These are phyloP conservation scores for Tuber melanosporum DNA, from an alignment of 495 filamentous ascomycete genomes.

Conservation along the genomic window DNA sequence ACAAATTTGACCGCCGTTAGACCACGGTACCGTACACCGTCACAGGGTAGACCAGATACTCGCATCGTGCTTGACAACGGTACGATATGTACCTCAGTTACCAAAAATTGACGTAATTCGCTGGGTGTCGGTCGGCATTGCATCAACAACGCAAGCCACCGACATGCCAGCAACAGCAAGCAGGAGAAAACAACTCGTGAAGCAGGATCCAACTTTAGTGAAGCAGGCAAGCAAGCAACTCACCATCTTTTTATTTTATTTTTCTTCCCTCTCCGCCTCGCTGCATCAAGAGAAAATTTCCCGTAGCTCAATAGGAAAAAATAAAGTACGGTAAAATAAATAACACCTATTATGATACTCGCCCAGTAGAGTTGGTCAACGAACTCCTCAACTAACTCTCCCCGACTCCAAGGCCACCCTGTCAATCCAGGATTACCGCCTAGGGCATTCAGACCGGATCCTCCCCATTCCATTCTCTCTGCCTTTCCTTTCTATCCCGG, in stretches of 20 bases:
- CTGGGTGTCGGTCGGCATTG: background rate
- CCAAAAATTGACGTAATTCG: constrained; percentile 3
- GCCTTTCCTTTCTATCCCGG: background rate
- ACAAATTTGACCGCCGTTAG: background rate
- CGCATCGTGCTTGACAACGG: background rate
- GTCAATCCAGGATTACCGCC: background rate
- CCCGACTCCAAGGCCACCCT: constrained; percentile 1
- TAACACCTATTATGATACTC: background rate
- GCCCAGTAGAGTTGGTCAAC: background rate
- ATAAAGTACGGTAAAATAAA: background rate
- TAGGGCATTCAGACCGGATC: constrained; percentile 1
- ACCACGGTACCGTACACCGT: background rate
- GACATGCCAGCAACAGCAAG: constrained; percentile 6
- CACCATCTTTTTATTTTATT: background rate
- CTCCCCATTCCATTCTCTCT: background rate
- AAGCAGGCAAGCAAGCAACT: background rate
- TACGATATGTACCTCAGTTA: constrained; percentile 1
- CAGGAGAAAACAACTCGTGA: constrained; percentile 3
- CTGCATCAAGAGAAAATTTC: background rate
- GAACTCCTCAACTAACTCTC: background rate
- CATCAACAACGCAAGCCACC: constrained; percentile 3
- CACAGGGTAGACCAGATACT: background rate
- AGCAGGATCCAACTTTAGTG: constrained; percentile 12
- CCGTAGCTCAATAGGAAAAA: background rate
- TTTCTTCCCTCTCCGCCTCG: background rate